Conservation (phyloP, 2,329 filamentous ascomycete species). For the Fusarium citri region DNA sequence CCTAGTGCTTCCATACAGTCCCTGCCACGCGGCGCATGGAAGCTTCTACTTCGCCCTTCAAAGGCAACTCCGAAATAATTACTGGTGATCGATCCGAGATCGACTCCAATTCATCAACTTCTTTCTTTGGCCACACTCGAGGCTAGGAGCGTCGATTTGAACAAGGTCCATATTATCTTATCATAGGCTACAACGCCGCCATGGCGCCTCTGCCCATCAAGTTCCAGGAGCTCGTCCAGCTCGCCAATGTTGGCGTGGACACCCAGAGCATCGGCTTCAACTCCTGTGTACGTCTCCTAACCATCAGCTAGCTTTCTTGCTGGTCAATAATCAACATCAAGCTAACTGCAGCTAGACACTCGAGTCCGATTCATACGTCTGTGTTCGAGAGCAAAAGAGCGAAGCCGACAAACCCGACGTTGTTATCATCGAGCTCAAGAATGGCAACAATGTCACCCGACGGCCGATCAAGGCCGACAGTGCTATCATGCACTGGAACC, state of each 20-base stretch:
- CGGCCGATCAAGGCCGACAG: slow-evolving; percentile 98
- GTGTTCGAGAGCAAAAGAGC: slow-evolving; percentile 92
- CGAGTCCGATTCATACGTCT: slow-evolving; percentile 97
- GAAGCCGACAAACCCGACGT: slow-evolving; percentile 89
- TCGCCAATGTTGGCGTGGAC: slow-evolving; percentile 62
- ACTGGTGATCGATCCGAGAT: slow-evolving; percentile 43
- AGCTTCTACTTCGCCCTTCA: slow-evolving; percentile 49
- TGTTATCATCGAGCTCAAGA: slow-evolving; percentile 97
- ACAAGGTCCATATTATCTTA: slow-evolving; percentile 41
- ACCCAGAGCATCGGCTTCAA: slow-evolving; percentile 77
- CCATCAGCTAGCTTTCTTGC: slow-evolving; percentile 14
- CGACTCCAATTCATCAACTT: slow-evolving; percentile 31
- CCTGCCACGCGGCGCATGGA: slow-evolving; percentile 54
- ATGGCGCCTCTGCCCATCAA: slow-evolving; percentile 86
- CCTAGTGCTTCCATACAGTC: slow-evolving; percentile 22
- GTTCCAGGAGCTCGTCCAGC: slow-evolving; percentile 90
- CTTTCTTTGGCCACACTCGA: slow-evolving; percentile 31
- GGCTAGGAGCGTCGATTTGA: slow-evolving; percentile 44
- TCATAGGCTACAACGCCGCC: slow-evolving; percentile 51
- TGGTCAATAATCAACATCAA: background rate
- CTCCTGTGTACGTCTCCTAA: slow-evolving; percentile 73
- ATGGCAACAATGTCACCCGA: slow-evolving; percentile 93
- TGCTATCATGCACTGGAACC: slow-evolving; percentile 99
- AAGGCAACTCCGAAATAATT: slow-evolving; percentile 43
- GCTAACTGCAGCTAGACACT: slow-evolving; percentile 74